Evolutionary conservation across 805 yeast genomes (phyloP), one percentile per base, ranked within the genome.

Genomic region (Starmerella apis): DNA sequence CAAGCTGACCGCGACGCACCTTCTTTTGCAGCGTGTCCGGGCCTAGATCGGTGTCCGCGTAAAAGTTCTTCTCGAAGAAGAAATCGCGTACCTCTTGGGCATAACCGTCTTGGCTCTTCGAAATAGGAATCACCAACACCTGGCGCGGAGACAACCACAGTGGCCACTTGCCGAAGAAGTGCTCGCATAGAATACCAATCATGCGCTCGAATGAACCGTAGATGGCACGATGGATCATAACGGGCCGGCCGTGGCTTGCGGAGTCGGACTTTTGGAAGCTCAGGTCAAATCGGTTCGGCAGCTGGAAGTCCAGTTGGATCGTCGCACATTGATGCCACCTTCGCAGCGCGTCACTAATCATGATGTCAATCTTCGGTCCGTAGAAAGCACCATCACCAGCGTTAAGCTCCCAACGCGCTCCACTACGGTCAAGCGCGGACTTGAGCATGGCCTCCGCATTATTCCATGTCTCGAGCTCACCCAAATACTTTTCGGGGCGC

Each of bases 111-210:
- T 82, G 90, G 69, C 85, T 86, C 57, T 84, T 94, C 64, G 96
- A 96, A 61, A 92, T 96, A 60, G 98, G 98, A 27, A 92, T 92
- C 62, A 92, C 94, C 61, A 90, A 74, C 51, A 90, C 78, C 73
- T 92, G 99, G 74, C 98, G 83, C 64, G 99, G 99, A n/a, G 97
- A 88, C 66, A 92, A 76, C 98, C 98, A 92, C 77, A 92, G 86
- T 64, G 99, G 99, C 99, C 99, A 92, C 68, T 87, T 92, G 64
- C 99, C 99, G 65, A 88, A 95, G 71, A 76, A 92, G 73, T 92
- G 98, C 71, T 92, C 99, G 52, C 95, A 88, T 69, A 92, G 79
- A 61, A 92, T 90, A 56, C 96, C 98, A 56, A 95, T 85, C 97
- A 92, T 88, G 77, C 99, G 85, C 76, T 92, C 99, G 54, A 92